A percentile compares a stretch with the other conserved stretches of the same genome.
phyloP scores from a whole-genome alignment of 352 stramenopile genomes.

The Phytophthora podocarpi region DNA sequence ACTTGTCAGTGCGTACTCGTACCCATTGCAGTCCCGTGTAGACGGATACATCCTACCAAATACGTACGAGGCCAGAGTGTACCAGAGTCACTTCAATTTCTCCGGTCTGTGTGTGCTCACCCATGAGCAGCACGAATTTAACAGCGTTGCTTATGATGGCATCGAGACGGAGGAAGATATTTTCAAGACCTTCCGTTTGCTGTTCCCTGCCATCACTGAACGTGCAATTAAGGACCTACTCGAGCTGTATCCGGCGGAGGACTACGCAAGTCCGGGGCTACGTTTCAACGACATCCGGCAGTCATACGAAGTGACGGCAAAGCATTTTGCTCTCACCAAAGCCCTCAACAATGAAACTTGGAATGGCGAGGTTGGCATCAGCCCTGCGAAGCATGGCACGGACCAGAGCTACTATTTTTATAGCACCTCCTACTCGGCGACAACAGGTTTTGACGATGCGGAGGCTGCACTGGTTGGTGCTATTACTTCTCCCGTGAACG shows the following conservation, averaged over 20 bases:
- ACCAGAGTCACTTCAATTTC: conserved; percentile 41
- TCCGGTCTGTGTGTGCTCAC: conserved; percentile 33
- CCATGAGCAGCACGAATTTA: conserved; percentile 28
- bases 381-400: conserved; percentile 11
- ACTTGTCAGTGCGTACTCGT: conserved; percentile 23
- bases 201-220: conserved; percentile 31
- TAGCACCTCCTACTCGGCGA: conserved; percentile 19
- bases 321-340: conserved; percentile 24
- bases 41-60: conserved; percentile 31
- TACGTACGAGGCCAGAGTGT: conserved; percentile 34
- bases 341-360: conserved; percentile 33
- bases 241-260: conserved; percentile 21
- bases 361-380: conserved; percentile 26
- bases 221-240: conserved; percentile 21
- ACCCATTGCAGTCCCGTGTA: conserved; percentile 28
- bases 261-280: conserved; percentile 27
- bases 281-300: conserved; percentile 35
- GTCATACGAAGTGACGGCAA: conserved; percentile 25
- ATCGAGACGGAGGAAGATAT: conserved; percentile 25
- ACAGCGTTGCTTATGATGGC: conserved; percentile 17
- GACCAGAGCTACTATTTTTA: conserved; percentile 39
- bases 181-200: conserved; percentile 21
- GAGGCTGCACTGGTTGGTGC: conserved; percentile 3
- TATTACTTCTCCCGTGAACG: conserved; percentile 14
- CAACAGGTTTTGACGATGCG: conserved; percentile 10